Conservation (phyloP, 2,329 filamentous ascomycete genomes). For the Knufia fluminis region DNA sequence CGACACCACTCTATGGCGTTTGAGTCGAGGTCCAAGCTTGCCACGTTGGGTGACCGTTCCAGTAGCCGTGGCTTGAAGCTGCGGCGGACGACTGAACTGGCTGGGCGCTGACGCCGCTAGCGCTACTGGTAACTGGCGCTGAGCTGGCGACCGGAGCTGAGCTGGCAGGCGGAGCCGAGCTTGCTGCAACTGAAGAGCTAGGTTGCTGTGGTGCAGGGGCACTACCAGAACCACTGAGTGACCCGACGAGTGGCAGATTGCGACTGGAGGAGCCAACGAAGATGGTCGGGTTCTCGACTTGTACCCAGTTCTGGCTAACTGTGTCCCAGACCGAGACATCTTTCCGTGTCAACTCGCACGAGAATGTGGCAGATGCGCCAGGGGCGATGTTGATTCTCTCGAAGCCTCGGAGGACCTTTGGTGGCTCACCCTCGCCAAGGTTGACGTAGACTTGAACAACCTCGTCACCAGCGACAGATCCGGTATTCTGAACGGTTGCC, state of each 20-base stretch:
- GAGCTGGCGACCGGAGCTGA: conserved; percentile 17
- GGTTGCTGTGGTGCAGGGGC: not conserved
- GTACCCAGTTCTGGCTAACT: conserved; percentile 72
- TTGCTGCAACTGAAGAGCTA: not conserved
- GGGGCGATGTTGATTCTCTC: conserved; percentile 64
- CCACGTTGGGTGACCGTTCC: not conserved
- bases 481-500: conserved; percentile 44
- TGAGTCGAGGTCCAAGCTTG: conserved; percentile 3
- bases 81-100: not conserved
- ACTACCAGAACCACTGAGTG: conserved; percentile 24
- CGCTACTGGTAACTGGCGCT: not conserved
- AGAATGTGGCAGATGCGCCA: conserved; percentile 59
- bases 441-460: conserved; percentile 59
- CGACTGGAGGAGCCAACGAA: conserved; percentile 52
- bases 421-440: conserved; percentile 67
- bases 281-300: conserved; percentile 45
- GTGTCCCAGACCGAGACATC: conserved; percentile 85
- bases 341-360: conserved; percentile 60
- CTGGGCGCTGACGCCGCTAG: not conserved
- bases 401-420: conserved; percentile 64
- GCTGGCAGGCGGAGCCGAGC: conserved; percentile 6
- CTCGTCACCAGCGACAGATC: conserved; percentile 40
- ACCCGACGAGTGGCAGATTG: conserved; percentile 42
- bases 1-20: not conserved
- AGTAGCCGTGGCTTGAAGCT: not conserved